Percentiles rank a stretch among this genome's conserved stretches.
phyloP scores from a whole-genome alignment of 176 grass and related monocot species.

The Metroxylon sagu region DNA sequence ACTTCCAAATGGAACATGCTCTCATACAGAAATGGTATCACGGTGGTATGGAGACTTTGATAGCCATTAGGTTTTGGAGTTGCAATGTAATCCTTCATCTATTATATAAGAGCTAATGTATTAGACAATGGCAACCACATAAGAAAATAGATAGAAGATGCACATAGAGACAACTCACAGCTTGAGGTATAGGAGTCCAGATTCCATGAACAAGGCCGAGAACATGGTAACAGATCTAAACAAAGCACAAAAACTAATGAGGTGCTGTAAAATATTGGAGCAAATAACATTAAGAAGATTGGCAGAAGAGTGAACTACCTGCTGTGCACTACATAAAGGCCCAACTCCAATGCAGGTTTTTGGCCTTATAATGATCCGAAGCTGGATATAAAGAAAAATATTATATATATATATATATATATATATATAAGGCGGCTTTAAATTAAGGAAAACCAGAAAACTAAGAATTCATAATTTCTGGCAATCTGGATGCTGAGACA shows the following conservation, averaged over 20 bases:
- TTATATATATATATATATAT: no score
- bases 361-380: conserved; percentile 85
- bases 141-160: background rate
- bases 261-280: conserved; percentile 19
- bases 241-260: conserved; percentile 21
- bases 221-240: conserved; percentile 96
- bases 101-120: conserved; percentile 15
- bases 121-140: conserved; percentile 5
- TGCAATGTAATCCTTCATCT: conserved; percentile 98
- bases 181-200: conserved; percentile 95
- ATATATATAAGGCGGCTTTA: no score
- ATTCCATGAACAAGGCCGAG: conserved; percentile 98
- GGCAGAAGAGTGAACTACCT: conserved; percentile 37
- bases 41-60: conserved; percentile 88
- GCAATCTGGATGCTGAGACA: background rate
- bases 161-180: conserved; percentile 56
- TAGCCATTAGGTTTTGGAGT: conserved; percentile 99
- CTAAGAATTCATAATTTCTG: no score
- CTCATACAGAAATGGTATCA: conserved; percentile 98
- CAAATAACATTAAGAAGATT: conserved; percentile 18
- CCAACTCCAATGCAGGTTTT: conserved; percentile 82
- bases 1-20: conserved; percentile 98
- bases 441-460: no score
- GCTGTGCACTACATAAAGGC: conserved; percentile 72
- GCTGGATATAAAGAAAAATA: conserved; percentile 33